A percentile compares a stretch with the other conserved stretches of the same genome.
Conservation (phyloP, 1,284 basidiomycete genomes). For the Pholiota adiposa region DNA sequence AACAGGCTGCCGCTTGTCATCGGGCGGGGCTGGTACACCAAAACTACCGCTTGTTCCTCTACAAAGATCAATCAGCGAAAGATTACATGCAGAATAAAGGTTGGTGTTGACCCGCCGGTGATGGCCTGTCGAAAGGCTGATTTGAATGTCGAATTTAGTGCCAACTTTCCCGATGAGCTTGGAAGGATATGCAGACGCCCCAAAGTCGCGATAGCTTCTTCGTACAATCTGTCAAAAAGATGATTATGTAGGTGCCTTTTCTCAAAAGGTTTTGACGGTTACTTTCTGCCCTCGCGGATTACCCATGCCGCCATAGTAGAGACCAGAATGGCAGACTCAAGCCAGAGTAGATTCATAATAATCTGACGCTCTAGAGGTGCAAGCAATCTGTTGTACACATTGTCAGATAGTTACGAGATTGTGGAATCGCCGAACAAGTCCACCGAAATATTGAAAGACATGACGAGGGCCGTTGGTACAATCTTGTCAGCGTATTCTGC, state of each 20-base stretch:
- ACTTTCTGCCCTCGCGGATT: conserved; percentile 76
- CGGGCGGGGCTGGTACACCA: conserved; percentile 79
- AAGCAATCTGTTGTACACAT: conserved; percentile 62
- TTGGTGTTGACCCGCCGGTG: conserved; percentile 76
- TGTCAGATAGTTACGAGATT: conserved; percentile 28
- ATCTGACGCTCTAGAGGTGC: conserved; percentile 89
- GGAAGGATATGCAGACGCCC: conserved; percentile 78
- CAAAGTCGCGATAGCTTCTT: conserved; percentile 70
- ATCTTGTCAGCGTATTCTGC: conserved; percentile 79
- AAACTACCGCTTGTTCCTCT: conserved; percentile 93
- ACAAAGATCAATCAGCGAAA: conserved; percentile 14
- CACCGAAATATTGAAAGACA: conserved; percentile 95
- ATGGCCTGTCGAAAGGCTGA: conserved; percentile 84
- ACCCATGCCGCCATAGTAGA: conserved; percentile 87
- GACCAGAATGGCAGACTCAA: conserved; percentile 75
- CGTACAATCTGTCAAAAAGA: conserved; percentile 57
- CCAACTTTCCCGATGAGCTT: conserved; percentile 61
- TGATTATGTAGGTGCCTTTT: conserved; percentile 9
- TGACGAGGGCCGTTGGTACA: conserved; percentile 90
- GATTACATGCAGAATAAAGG: conserved; percentile 1
- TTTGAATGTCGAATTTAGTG: conserved; percentile 81
- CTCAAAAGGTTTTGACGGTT: conserved; percentile 3
- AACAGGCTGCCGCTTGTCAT: conserved; percentile 58
- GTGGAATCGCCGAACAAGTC: conserved; percentile 18
- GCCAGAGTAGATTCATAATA: conserved; percentile 91